phyloP scores from a whole-genome alignment of 2,329 filamentous ascomycete genomes.

The Alternaria sp. region DNA sequence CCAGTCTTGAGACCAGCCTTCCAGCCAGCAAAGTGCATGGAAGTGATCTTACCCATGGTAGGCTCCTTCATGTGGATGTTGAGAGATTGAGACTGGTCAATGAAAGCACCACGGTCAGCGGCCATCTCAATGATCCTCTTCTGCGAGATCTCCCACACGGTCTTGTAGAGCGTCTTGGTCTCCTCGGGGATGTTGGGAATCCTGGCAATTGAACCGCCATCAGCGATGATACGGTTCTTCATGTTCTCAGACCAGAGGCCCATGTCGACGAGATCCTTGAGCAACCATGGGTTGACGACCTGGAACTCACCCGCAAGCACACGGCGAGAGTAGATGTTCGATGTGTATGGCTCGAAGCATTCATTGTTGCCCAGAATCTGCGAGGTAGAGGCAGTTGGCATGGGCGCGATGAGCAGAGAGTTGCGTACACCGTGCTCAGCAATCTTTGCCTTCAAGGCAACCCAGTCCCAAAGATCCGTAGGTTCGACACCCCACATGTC shows the following conservation, averaged over 20 bases:
- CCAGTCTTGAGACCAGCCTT: slow-evolving; percentile 99
- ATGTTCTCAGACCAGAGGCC: slow-evolving; percentile 99
- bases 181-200: slow-evolving; percentile 96
- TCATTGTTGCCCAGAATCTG: slow-evolving; percentile 99
- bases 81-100: slow-evolving; percentile 97
- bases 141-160: slow-evolving; percentile 99
- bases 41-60: slow-evolving; percentile 99
- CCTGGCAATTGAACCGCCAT: slow-evolving; percentile 93
- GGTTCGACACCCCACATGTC: slow-evolving; percentile 98
- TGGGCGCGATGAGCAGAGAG: slow-evolving; percentile 91
- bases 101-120: slow-evolving; percentile 96
- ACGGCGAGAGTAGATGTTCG: slow-evolving; percentile 99
- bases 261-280: slow-evolving; percentile 97
- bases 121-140: slow-evolving; percentile 96
- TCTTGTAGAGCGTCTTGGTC: slow-evolving; percentile 98
- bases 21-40: slow-evolving; percentile 99
- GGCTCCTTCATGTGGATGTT: slow-evolving; percentile 99
- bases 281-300: slow-evolving; percentile 97
- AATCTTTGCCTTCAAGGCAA: slow-evolving; percentile 84
- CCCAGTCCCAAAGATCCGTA: slow-evolving; percentile 96
- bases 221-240: slow-evolving; percentile 99
- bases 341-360: slow-evolving; percentile 99
- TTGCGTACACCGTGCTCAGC: slow-evolving; percentile 94
- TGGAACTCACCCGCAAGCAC: slow-evolving; percentile 98
- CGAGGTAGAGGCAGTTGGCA: slow-evolving; percentile 96